Percentiles rank a stretch among this genome's conserved stretches.
Evolutionary conservation across 495 filamentous ascomycete genomes (phyloP).

Genomic region (Aspergillus diversus): DNA sequence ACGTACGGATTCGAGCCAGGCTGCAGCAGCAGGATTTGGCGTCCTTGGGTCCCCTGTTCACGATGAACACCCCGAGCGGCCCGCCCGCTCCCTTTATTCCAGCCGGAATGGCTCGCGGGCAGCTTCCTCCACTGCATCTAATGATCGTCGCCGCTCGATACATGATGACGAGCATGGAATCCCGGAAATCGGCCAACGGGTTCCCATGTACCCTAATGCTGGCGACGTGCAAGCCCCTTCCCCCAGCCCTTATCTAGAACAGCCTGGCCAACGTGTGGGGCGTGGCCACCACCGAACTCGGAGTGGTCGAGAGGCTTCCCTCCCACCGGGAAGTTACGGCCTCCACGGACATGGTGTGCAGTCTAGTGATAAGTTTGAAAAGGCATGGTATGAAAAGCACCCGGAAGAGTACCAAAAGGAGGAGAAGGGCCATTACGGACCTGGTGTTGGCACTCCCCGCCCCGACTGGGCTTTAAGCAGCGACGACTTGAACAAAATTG

Average conservation of each 20-base stretch:
- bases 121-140: constrained; percentile 54
- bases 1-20: constrained; percentile 83
- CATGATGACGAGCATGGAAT: constrained; percentile 79
- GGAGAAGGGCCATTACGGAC: constrained; percentile 68
- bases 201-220: constrained; percentile 92
- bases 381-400: constrained; percentile 88
- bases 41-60: constrained; percentile 55
- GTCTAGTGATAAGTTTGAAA: constrained; percentile 72
- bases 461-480: constrained; percentile 88
- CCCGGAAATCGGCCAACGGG: constrained; percentile 84
- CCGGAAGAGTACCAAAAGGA: constrained; percentile 76
- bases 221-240: constrained; percentile 97
- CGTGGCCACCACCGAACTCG: constrained; percentile 70
- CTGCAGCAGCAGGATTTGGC: constrained; percentile 80
- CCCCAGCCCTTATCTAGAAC: constrained; percentile 64
- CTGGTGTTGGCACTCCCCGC: constrained; percentile 64
- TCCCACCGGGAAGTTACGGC: constrained; percentile 80
- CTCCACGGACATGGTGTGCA: constrained; percentile 81
- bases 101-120: constrained; percentile 53
- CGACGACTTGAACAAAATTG: constrained; percentile 89
- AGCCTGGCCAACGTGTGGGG: constrained; percentile 56
- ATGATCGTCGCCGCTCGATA: constrained; percentile 54
- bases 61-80: constrained; percentile 65
- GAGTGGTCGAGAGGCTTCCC: constrained; percentile 60
- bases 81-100: constrained; percentile 50